Base-by-base conservation (phyloP, 495 filamentous ascomycete species). In the Sporormia fimetaria region DNA sequence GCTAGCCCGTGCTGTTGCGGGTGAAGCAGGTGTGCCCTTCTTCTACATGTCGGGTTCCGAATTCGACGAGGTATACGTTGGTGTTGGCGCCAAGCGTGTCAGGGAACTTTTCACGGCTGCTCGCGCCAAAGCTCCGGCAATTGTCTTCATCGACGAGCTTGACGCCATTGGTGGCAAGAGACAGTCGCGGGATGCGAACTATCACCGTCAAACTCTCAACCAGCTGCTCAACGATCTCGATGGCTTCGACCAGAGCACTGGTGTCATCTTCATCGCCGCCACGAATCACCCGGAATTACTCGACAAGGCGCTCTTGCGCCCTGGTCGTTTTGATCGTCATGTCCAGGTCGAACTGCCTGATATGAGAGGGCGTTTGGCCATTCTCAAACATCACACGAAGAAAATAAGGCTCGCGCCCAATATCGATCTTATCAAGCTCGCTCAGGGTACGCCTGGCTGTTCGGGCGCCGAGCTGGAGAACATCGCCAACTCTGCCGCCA, bases 21-120 rank as follows among this genome's bases (percentile, higher is more conserved):
- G 90, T 20, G 90, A 98, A 67, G 86, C 90, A 29, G 90, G 90
- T 42, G 92, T 96, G 15, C 90, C 90, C 0, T 96, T 95, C 73
- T 98, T 95, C 72, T 96, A 90, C 71, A 95, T 98, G 88, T 96
- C 92, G 51, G 90, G 90, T 20, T 87, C 82, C 41, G 92, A 98
- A 60, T 98, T 98, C 57, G 90, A 98, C 55, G 90, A 98, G 60
- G 81, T 98, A 27, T 98, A 94, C 54, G 92, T 98, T 17, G 90
- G 90, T 52, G 92, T 98, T 37, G 90, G 90, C 52, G 90, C 90
- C 33, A 96, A 96, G 67, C 84, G 90, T 57, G 90, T 98, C 29
- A 84, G 90, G 31, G 90, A 98, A 41, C 74, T 98, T n/a, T 98
- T 98, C 65, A 67, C 65, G 33, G 75, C 80, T 32, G 90, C 90